phyloP scores from a whole-genome alignment of 805 yeast species.

The Ogataea parapolymorpha region DNA sequence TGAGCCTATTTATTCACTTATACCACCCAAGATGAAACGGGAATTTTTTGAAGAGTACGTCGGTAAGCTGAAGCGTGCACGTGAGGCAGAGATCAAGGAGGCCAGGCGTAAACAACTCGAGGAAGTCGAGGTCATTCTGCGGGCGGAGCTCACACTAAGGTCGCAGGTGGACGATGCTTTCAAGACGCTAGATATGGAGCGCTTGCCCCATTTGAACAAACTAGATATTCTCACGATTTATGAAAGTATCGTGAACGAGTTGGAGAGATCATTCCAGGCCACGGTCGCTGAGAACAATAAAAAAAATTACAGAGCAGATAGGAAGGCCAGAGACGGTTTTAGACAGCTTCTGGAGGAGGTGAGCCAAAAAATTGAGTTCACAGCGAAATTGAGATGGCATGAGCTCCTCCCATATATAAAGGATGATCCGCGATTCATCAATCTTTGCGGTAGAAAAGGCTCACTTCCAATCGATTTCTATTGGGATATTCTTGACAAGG shows the following conservation, averaged over 20 bases:
- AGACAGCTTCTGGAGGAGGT: constrained; percentile 42
- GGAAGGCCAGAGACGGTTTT: constrained; percentile 64
- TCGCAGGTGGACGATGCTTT: constrained; percentile 19
- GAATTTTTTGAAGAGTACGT: constrained; percentile 53
- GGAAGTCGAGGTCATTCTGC: constrained; percentile 52
- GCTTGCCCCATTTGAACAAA: constrained; percentile 39
- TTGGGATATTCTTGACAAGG: constrained; percentile 68
- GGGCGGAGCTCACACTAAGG: constrained; percentile 13
- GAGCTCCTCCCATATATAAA: constrained; percentile 50
- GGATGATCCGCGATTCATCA: constrained; percentile 54
- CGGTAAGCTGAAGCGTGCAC: constrained; percentile 34
- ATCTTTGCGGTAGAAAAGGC: constrained; percentile 70
- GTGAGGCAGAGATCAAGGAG: constrained; percentile 25
- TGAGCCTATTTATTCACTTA: constrained; percentile 64
- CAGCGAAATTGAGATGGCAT: constrained; percentile 56
- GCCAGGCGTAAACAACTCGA: constrained; percentile 46
- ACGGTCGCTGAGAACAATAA: constrained; percentile 30
- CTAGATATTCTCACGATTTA: constrained; percentile 59
- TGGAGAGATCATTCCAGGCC: constrained; percentile 32
- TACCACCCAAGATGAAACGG: constrained; percentile 55
- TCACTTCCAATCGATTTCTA: constrained; percentile 75
- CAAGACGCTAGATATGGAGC: constrained; percentile 6
- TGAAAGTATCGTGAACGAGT: constrained; percentile 31
- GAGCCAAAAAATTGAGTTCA: constrained; percentile 28
- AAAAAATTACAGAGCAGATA: constrained; percentile 51